A percentile compares a stretch with the other conserved stretches of the same genome.
Evolutionary conservation across 768 basidiomycete genomes (phyloP).

Genomic region (Suillus americanus): DNA sequence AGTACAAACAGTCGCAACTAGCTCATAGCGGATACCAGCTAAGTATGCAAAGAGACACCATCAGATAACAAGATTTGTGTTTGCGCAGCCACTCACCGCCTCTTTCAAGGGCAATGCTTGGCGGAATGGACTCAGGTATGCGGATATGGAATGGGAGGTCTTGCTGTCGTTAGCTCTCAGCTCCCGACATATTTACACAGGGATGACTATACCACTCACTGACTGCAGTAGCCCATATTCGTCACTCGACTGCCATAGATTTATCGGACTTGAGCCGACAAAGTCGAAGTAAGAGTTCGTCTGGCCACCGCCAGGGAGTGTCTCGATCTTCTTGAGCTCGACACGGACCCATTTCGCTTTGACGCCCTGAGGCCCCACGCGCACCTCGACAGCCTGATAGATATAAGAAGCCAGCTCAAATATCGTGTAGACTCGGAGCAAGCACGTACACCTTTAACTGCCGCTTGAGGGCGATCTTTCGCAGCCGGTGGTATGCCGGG

Average conservation of each 20-base stretch:
- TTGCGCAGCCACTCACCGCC: slow-evolving; percentile 45
- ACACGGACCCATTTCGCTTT: slow-evolving; percentile 93
- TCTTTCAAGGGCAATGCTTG: slow-evolving; percentile 77
- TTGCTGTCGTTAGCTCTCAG: slow-evolving; percentile 46
- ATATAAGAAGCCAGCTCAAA: slow-evolving; percentile 8
- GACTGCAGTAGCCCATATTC: slow-evolving; percentile 71
- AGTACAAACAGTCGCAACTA: slow-evolving; percentile 82
- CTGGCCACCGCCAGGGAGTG: slow-evolving; percentile 66
- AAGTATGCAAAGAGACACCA: slow-evolving; percentile 2
- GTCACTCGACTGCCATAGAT: slow-evolving; percentile 78
- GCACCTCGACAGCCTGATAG: slow-evolving; percentile 78
- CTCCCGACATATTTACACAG: not conserved
- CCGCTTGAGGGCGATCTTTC: slow-evolving; percentile 75
- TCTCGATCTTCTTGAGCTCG: slow-evolving; percentile 90
- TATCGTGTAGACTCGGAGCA: slow-evolving; percentile 2
- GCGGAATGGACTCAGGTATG: slow-evolving; percentile 90
- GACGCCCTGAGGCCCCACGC: slow-evolving; percentile 68
- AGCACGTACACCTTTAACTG: slow-evolving; percentile 77
- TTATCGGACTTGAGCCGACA: slow-evolving; percentile 79
- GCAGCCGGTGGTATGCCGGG: slow-evolving; percentile 85
- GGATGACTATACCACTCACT: slow-evolving; percentile 38
- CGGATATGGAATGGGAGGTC: slow-evolving; percentile 90
- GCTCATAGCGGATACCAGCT: slow-evolving; percentile 89
- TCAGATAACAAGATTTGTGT: not conserved
- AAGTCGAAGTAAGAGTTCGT: slow-evolving; percentile 75